Conservation (phyloP, 2,329 filamentous ascomycete genomes). For the Aspergillus niger region DNA sequence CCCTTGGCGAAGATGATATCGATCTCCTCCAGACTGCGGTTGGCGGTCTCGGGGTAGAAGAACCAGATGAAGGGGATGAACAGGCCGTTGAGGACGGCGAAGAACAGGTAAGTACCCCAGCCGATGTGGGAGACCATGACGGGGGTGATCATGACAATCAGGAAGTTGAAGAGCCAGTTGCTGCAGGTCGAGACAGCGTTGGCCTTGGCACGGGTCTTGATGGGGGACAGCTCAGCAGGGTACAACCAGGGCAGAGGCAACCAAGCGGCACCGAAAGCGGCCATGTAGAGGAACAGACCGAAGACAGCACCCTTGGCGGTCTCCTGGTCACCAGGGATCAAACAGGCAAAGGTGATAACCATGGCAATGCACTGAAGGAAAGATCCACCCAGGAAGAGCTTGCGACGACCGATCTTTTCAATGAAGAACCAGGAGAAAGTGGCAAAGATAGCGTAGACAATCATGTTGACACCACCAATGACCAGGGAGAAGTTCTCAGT, state of each 20-base stretch:
- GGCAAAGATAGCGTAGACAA: conserved; percentile 45
- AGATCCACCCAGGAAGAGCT: conserved; percentile 44
- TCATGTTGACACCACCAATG: conserved; percentile 57
- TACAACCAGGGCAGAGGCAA: conserved; percentile 63
- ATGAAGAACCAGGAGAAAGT: conserved; percentile 53
- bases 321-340: conserved; percentile 33
- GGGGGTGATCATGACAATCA: conserved; percentile 54
- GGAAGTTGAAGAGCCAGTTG: conserved; percentile 61
- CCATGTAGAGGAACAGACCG: conserved; percentile 69
- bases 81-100: conserved; percentile 42
- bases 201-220: conserved; percentile 58
- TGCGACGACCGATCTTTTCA: conserved; percentile 51
- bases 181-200: conserved; percentile 57
- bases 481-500: conserved; percentile 49
- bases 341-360: conserved; percentile 43
- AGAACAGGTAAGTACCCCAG: conserved; percentile 50
- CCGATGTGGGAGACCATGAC: conserved; percentile 42
- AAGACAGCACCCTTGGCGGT: conserved; percentile 50
- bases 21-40: conserved; percentile 48
- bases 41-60: conserved; percentile 56
- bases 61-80: conserved; percentile 58
- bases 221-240: conserved; percentile 56
- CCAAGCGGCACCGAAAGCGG: conserved; percentile 68
- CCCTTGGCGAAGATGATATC: conserved; percentile 50
- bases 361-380: conserved; percentile 43